These are phyloP conservation scores for Rhizomucor miehei DNA, from an alignment of 371 early-diverging fungal genomes.

Conservation along the genomic window DNA sequence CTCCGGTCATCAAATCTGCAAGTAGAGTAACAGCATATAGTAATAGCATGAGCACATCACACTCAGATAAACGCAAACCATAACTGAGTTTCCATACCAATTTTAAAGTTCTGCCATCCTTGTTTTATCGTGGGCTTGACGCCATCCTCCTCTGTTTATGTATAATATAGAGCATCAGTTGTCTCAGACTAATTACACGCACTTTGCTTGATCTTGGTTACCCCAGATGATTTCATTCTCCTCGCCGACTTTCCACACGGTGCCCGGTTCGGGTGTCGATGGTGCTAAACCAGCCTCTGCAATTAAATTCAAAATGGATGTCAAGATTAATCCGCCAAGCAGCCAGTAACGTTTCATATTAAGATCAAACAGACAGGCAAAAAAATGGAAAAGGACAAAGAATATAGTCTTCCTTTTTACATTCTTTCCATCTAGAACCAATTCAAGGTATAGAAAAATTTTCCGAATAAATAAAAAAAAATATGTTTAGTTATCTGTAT, in stretches of 20 bases:
- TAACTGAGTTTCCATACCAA: constrained; percentile 19
- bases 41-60: not conserved
- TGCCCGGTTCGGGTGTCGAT: constrained; percentile 43
- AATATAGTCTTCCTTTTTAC: no score
- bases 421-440: no score
- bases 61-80: not conserved
- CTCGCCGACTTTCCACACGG: constrained; percentile 41
- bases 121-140: constrained; percentile 14
- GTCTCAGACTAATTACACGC: not conserved
- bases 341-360: no score
- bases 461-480: no score
- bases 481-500: no score
- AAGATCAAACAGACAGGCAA: no score
- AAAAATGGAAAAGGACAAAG: no score
- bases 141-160: constrained; percentile 18
- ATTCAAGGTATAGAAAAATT: no score
- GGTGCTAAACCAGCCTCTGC: constrained; percentile 26
- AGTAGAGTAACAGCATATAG: no score
- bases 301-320: not conserved
- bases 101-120: constrained; percentile 28
- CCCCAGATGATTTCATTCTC: constrained; percentile 43
- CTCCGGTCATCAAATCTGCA: constrained; percentile 41
- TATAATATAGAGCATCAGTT: constrained; percentile 2
- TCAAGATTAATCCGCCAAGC: no score
- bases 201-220: constrained; percentile 21